Evolutionary conservation across 441 rosid species (phyloP), one percentile per base, ranked within the genome.

Genomic region (Pelargonium myrrhifolium): DNA sequence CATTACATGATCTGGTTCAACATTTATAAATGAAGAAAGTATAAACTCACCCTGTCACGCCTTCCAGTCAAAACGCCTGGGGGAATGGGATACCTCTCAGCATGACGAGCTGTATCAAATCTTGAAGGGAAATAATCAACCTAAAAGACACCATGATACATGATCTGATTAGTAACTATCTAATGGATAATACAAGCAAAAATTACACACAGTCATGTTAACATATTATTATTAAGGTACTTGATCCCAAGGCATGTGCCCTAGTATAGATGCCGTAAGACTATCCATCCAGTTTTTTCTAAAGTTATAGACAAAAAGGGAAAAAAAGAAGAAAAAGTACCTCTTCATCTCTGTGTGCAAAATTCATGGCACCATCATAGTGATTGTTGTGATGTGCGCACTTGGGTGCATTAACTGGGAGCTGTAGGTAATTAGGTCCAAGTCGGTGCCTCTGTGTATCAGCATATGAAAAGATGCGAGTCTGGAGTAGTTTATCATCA

Each of bases 391-490:
- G 96, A 80, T 91, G 92, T 77, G 89, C 80, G 66, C 89, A 88
- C 71, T 94, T 94, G 6, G 99, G 96, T 51, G 99, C 93, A 85
- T 93, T 93, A 40, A 74, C 92, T 9, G 97, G 99, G 35, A 91
- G 90, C 59, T 86, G 92, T 68, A 93, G 84, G 78, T 93, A 93
- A 80, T 91, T 93, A 18, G 99, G 99, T 71, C 97, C 97, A 24
- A 93, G 99, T 53, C 99, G 96, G 79, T 93, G 93, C 82, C 99
- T 89, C 76, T 93, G 97, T 42, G 97, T 89, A 67, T 93, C 99
- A 26, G 90, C 37, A 66, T 93, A 93, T 14, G 99, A 83, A 82
- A 93, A 93, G 75, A 93, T 77, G 49, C 97, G 78, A 71, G 75
- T 74, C 80, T 91, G 99, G 65, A 93, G 92, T 70, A 93, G 63